Percentiles rank a stretch among this genome's conserved stretches.
Evolutionary conservation across 1,284 basidiomycete genomes (phyloP).

Genomic region (Flammula alnicola): DNA sequence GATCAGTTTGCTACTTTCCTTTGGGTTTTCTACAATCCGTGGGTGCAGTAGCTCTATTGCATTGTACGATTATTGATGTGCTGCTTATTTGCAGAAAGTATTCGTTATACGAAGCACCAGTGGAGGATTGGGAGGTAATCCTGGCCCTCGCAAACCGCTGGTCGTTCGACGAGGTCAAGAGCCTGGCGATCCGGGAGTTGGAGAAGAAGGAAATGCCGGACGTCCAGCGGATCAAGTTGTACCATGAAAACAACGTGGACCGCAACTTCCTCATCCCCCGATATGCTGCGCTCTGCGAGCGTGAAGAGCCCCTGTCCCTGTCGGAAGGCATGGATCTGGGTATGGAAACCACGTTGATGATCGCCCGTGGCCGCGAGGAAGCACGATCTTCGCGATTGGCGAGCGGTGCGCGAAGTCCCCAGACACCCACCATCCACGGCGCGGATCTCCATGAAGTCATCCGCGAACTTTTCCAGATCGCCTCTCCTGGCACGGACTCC

Average conservation of each 20-base stretch:
- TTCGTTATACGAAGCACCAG: slow-evolving; percentile 57
- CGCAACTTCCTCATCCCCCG: slow-evolving; percentile 55
- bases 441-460: slow-evolving; percentile 43
- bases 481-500: slow-evolving; percentile 6
- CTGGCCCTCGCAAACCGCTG: slow-evolving; percentile 62
- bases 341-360: slow-evolving; percentile 59
- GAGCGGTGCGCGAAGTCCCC: slow-evolving; percentile 46
- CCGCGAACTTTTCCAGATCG: slow-evolving; percentile 43
- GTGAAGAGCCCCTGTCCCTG: slow-evolving; percentile 57
- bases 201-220: slow-evolving; percentile 50
- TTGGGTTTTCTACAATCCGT: slow-evolving; percentile 78
- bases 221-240: slow-evolving; percentile 63
- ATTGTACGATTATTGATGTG: background rate
- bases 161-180: slow-evolving; percentile 63
- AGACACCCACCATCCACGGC: slow-evolving; percentile 36
- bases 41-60: slow-evolving; percentile 28
- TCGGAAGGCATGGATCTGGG: slow-evolving; percentile 61
- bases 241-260: slow-evolving; percentile 59
- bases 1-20: slow-evolving; percentile 61
- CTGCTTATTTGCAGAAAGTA: slow-evolving; percentile 37
- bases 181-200: slow-evolving; percentile 62
- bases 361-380: slow-evolving; percentile 63
- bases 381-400: slow-evolving; percentile 45
- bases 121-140: slow-evolving; percentile 62
- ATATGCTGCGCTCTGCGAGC: slow-evolving; percentile 59